A percentile compares a stretch with the other conserved stretches of the same genome.
Conservation (phyloP, 495 filamentous ascomycete species). For the Penicillium goetzii region DNA sequence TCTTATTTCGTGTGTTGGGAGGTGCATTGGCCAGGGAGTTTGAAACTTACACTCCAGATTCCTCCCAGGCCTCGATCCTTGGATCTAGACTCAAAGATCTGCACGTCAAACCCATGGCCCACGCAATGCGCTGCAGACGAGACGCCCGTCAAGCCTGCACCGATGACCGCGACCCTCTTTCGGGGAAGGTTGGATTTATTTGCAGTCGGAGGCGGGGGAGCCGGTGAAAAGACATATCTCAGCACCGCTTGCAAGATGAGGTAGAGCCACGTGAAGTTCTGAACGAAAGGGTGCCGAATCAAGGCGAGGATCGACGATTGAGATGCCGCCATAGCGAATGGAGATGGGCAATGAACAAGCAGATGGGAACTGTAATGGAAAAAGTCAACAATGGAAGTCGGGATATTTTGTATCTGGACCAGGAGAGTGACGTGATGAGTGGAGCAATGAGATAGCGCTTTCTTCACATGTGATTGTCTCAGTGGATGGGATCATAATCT, state of each 20-base stretch:
- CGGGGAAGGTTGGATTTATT: conserved; percentile 40
- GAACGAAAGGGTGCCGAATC: conserved; percentile 39
- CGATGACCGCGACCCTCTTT: conserved; percentile 79
- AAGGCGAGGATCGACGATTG: conserved; percentile 27
- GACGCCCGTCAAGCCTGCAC: conserved; percentile 80
- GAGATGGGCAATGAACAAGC: neutral
- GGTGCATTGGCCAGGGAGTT: neutral
- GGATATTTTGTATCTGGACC: conserved; percentile 7
- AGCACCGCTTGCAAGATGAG: conserved; percentile 68
- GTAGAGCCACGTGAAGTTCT: conserved; percentile 62
- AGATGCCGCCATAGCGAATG: conserved; percentile 17
- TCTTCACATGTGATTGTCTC: conserved; percentile 15
- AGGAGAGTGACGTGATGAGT: conserved; percentile 23
- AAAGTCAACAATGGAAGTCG: neutral
- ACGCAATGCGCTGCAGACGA: conserved; percentile 83
- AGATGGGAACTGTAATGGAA: neutral
- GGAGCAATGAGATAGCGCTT: conserved; percentile 7
- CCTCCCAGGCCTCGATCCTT: conserved; percentile 68
- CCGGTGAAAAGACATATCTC: conserved; percentile 67
- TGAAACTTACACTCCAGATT: conserved; percentile 76
- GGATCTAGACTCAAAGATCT: conserved; percentile 72
- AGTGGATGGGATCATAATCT: neutral
- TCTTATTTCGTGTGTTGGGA: neutral
- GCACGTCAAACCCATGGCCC: conserved; percentile 83
- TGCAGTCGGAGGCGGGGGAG: conserved; percentile 62